Base-by-base conservation (phyloP, 1,139 yeast species). In the Yamadazyma sp. region DNA sequence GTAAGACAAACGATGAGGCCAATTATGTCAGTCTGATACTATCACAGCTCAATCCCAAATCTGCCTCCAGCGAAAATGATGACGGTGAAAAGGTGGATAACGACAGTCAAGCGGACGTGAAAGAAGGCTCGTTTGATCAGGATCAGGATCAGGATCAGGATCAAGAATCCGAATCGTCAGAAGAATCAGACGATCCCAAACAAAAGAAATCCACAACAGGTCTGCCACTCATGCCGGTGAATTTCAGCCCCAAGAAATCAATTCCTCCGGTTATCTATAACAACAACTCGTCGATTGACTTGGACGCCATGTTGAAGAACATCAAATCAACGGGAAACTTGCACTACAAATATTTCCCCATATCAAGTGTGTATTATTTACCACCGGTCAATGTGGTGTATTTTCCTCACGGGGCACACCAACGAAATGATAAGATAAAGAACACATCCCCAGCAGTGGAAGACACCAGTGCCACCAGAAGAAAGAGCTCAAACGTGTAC, bases 321-420 rank as follows among this genome's bases (percentile, higher is more conserved):
- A 39, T 41, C 20, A 36, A 38, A 15, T 26, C 35, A 10, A 35
- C 40, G 31, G 57, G 54, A 18, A 14, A 10, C 12, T 14, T 16
- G n/a, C 53, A 59, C 25, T 78, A 78, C 52, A 76, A 76, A 46
- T 78, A 78, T 45, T 76, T 75, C 54, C 82, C 82, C 1, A 71
- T 78, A 39, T 76, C 78, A 40, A 67, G 64, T 43, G 79, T 75
- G 28, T 78, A 78, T 51, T 77, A 77, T 56, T 59, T 76, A 37
- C 81, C 82, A 8, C 83, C 82, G 1, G 76, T 78, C 21, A 78
- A 77, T 51, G 80, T 73, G 37, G 82, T 77, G 8, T 78, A 78
- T 51, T 72, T 78, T 45, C 83, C 83, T 1, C 83, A 78, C 51
- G 70, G 80, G 6, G 78, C 74, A 2, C 82, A 76, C 49, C 80